A percentile compares a stretch with the other conserved stretches of the same genome.
phyloP scores from a whole-genome alignment of 495 filamentous ascomycete species.

The Pyronema omphalodes region DNA sequence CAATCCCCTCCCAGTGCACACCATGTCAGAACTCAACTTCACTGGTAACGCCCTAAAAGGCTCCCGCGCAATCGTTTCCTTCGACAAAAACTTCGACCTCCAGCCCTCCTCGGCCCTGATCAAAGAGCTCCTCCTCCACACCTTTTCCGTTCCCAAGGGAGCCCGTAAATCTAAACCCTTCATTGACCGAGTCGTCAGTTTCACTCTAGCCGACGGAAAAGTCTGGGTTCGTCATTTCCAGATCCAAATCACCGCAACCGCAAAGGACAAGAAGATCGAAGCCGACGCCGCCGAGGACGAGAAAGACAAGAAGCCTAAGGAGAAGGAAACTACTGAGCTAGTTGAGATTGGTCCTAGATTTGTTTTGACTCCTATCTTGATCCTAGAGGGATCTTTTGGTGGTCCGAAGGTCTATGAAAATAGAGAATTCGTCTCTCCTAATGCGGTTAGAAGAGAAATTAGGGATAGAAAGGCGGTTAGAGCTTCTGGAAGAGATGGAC shows the following conservation, averaged over 20 bases:
- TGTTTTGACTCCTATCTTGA: constrained; percentile 87
- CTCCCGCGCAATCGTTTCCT: constrained; percentile 82
- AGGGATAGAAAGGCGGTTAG: constrained; percentile 52
- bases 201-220: constrained; percentile 84
- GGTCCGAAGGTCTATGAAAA: constrained; percentile 98
- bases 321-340: constrained; percentile 46
- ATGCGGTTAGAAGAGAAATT: constrained; percentile 73
- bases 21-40: constrained; percentile 91
- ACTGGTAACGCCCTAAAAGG: constrained; percentile 93
- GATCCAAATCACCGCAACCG: constrained; percentile 37
- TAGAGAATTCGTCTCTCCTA: constrained; percentile 91
- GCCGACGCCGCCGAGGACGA: constrained; percentile 27
- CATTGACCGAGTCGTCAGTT: constrained; percentile 81
- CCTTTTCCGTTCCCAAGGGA: constrained; percentile 83
- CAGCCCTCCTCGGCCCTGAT: constrained; percentile 51
- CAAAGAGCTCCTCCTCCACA: constrained; percentile 74
- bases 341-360: constrained; percentile 93
- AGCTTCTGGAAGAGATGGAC: constrained; percentile 56
- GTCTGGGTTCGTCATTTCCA: constrained; percentile 96
- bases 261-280: constrained; percentile 27
- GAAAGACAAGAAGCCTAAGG: constrained; percentile 24
- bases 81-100: constrained; percentile 68
- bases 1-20: constrained; percentile 42
- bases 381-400: constrained; percentile 86
- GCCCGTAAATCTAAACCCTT: constrained; percentile 87